These are phyloP conservation scores for Zygotorulaspora mrakii DNA, from an alignment of 1,139 yeast genomes.

Conservation along the genomic window DNA sequence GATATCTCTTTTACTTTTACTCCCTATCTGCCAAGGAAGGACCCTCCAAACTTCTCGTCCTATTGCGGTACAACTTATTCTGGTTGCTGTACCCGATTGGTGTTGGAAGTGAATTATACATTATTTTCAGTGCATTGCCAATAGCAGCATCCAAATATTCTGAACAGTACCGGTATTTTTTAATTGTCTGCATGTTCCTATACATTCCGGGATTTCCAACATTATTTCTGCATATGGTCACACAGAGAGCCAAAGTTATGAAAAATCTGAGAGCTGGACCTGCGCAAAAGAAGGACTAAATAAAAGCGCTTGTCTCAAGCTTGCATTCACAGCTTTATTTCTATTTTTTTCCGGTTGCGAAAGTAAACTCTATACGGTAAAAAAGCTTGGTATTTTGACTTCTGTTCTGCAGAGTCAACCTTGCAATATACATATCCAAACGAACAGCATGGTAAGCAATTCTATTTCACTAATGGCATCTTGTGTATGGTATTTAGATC, in stretches of 20 bases:
- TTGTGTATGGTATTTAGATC: too few species aligned
- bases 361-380: too few species aligned
- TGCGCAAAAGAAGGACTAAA: conserved; percentile 8
- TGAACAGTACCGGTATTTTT: conserved; percentile 49
- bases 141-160: conserved; percentile 57
- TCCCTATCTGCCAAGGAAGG: conserved; percentile 40
- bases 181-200: conserved; percentile 55
- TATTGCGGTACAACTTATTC: conserved; percentile 81
- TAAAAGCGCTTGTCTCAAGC: neutral
- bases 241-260: conserved; percentile 73
- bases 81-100: conserved; percentile 85
- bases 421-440: too few species aligned
- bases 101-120: conserved; percentile 73
- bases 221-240: conserved; percentile 82
- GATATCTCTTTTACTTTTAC: conserved; percentile 80
- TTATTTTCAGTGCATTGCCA: conserved; percentile 64
- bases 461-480: too few species aligned
- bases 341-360: neutral
- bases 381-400: too few species aligned
- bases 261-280: conserved; percentile 28
- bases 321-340: neutral
- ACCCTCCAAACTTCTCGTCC: conserved; percentile 54
- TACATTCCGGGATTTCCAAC: conserved; percentile 87
- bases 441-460: too few species aligned
- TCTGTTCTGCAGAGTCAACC: too few species aligned